Percentiles rank a stretch among this genome's conserved stretches.
phyloP scores from a whole-genome alignment of 345 rosid species.

The Corchorus olitorius region DNA sequence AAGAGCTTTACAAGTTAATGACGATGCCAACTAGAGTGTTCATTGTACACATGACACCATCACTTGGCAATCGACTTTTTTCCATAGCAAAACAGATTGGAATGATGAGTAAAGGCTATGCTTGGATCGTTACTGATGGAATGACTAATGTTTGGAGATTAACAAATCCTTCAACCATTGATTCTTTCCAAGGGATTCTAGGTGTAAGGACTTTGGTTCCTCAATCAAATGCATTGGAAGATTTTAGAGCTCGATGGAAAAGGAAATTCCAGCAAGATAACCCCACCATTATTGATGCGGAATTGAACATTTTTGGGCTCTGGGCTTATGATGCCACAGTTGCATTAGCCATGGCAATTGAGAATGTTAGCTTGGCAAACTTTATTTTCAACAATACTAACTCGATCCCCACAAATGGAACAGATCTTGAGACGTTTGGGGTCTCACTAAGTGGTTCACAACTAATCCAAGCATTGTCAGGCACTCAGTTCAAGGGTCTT shows the following conservation, averaged over 20 bases:
- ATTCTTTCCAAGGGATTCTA: constrained; percentile 48
- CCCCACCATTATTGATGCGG: constrained; percentile 18
- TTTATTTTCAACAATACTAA: constrained; percentile 24
- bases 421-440: constrained; percentile 44
- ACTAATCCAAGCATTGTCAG: constrained; percentile 34
- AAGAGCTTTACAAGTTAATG: constrained; percentile 60
- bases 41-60: constrained; percentile 39
- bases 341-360: constrained; percentile 54
- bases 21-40: constrained; percentile 56
- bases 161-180: constrained; percentile 14
- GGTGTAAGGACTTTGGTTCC: constrained; percentile 42
- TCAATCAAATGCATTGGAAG: constrained; percentile 16
- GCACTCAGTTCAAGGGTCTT: constrained; percentile 42
- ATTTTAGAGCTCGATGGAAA: constrained; percentile 40
- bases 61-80: constrained; percentile 44
- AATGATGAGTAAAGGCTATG: constrained; percentile 52
- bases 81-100: constrained; percentile 48
- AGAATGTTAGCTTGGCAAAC: constrained; percentile 33
- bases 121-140: constrained; percentile 49
- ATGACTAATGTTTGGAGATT: constrained; percentile 24
- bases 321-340: constrained; percentile 55
- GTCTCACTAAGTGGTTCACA: constrained; percentile 45
- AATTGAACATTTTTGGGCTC: constrained; percentile 37
- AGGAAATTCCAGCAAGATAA: constrained; percentile 26
- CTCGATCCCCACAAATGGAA: constrained; percentile 16